Evolutionary conservation across 2,329 filamentous ascomycete species (phyloP).

Genomic region (Ceratocystis huliohia): DNA sequence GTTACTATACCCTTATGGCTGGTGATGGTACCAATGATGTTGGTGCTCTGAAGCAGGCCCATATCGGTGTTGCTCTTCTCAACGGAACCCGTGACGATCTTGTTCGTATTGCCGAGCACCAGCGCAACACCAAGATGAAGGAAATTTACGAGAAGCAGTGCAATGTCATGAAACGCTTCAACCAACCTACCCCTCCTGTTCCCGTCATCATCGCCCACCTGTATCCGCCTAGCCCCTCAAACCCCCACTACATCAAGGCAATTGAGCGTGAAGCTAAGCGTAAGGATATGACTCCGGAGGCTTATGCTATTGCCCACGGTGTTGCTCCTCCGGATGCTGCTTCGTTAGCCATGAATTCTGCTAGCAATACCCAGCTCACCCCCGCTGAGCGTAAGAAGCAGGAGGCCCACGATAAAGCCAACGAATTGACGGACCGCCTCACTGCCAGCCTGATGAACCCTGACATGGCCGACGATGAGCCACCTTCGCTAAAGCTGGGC

Average conservation of each 20-base stretch:
- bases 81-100: conserved; percentile 91
- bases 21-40: conserved; percentile 98
- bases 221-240: conserved; percentile 78
- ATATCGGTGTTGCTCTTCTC: conserved; percentile 88
- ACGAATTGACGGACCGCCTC: conserved; percentile 72
- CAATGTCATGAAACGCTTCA: conserved; percentile 84
- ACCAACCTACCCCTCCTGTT: conserved; percentile 82
- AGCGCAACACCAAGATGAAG: conserved; percentile 93
- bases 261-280: conserved; percentile 72
- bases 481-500: conserved; percentile 89
- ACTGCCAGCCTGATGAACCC: conserved; percentile 79
- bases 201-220: conserved; percentile 87
- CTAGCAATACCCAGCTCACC: conserved; percentile 28
- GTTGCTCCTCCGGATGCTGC: conserved; percentile 48
- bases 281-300: conserved; percentile 56
- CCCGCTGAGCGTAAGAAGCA: conserved; percentile 47
- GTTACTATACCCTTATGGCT: conserved; percentile 97
- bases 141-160: conserved; percentile 96
- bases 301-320: conserved; percentile 42
- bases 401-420: conserved; percentile 58
- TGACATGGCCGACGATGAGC: conserved; percentile 77
- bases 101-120: conserved; percentile 81
- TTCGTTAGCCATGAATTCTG: conserved; percentile 52
- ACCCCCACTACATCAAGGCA: conserved; percentile 90
- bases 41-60: conserved; percentile 91